Evolutionary conservation across 2,329 filamentous ascomycete species (phyloP).

Genomic region (Thermoascus crustaceus): DNA sequence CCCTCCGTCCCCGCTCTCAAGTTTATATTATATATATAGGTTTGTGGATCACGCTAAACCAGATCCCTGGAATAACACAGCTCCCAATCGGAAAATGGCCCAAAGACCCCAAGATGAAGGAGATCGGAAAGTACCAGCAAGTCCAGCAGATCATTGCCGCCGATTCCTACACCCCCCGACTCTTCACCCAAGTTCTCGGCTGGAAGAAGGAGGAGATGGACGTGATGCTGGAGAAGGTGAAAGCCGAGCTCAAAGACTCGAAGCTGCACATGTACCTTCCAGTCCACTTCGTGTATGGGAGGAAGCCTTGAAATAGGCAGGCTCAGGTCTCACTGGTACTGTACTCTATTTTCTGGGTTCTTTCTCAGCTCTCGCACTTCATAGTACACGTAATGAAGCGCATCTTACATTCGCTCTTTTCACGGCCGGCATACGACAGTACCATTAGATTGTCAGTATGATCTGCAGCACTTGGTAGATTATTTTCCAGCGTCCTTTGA

Average conservation of each 20-base stretch:
- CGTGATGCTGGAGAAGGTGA: conserved; percentile 9
- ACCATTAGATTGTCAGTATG: no score
- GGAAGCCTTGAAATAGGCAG: no score
- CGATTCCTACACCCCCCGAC: neutral
- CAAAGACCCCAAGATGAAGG: neutral
- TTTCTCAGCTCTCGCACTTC: no score
- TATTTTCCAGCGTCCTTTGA: no score
- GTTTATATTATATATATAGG: conserved; percentile 12
- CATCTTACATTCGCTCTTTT: no score
- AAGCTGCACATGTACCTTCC: neutral
- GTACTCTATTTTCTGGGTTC: no score
- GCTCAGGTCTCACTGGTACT: no score
- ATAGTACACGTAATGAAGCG: no score
- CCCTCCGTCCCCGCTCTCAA: no score
- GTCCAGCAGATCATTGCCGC: neutral
- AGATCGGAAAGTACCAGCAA: neutral
- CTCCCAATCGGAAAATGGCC: neutral
- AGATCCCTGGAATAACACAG: neutral
- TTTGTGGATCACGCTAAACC: conserved; percentile 7
- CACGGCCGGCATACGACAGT: no score
- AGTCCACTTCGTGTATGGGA: neutral
- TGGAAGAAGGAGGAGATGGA: neutral
- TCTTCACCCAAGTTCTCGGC: neutral
- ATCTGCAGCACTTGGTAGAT: no score
- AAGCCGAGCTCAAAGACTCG: conserved; percentile 9